Percentiles rank a stretch among this genome's conserved stretches.
Evolutionary conservation across 2,329 filamentous ascomycete species (phyloP).

Genomic region (Torrubiella hemipterigena): DNA sequence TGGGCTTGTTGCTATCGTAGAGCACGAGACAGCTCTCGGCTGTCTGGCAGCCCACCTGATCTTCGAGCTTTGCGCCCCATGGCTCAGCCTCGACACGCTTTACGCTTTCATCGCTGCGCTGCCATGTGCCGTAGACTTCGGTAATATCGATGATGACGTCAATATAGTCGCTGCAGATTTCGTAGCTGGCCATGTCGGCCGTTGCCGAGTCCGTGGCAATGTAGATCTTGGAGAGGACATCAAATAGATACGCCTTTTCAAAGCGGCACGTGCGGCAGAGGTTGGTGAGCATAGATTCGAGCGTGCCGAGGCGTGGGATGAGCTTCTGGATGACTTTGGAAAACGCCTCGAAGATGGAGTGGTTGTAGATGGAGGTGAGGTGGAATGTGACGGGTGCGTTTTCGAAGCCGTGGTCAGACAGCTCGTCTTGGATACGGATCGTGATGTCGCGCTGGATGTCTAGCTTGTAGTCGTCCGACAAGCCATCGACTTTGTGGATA

Average conservation of each 20-base stretch:
- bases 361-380: slow-evolving; percentile 95
- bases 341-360: slow-evolving; percentile 96
- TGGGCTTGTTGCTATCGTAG: slow-evolving; percentile 50
- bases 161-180: slow-evolving; percentile 97
- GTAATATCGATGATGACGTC: slow-evolving; percentile 96
- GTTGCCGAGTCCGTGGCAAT: slow-evolving; percentile 91
- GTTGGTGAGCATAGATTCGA: slow-evolving; percentile 89
- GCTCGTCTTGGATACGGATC: slow-evolving; percentile 90
- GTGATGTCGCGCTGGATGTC: slow-evolving; percentile 96
- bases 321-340: slow-evolving; percentile 97
- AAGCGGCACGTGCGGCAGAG: slow-evolving; percentile 89
- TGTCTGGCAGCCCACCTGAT: slow-evolving; percentile 53
- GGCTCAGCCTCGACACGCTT: slow-evolving; percentile 45
- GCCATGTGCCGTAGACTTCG: slow-evolving; percentile 80
- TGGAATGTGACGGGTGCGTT: slow-evolving; percentile 92
- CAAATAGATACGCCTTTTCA: slow-evolving; percentile 96
- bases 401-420: slow-evolving; percentile 85
- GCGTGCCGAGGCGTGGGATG: slow-evolving; percentile 81
- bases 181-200: slow-evolving; percentile 90
- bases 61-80: slow-evolving; percentile 49
- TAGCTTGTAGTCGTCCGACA: slow-evolving; percentile 91
- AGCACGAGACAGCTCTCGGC: slow-evolving; percentile 59
- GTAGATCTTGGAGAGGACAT: slow-evolving; percentile 96
- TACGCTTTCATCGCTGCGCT: slow-evolving; percentile 41
- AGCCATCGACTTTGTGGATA: slow-evolving; percentile 97